phyloP scores from a whole-genome alignment of 768 basidiomycete genomes.

The Mycena pura region DNA sequence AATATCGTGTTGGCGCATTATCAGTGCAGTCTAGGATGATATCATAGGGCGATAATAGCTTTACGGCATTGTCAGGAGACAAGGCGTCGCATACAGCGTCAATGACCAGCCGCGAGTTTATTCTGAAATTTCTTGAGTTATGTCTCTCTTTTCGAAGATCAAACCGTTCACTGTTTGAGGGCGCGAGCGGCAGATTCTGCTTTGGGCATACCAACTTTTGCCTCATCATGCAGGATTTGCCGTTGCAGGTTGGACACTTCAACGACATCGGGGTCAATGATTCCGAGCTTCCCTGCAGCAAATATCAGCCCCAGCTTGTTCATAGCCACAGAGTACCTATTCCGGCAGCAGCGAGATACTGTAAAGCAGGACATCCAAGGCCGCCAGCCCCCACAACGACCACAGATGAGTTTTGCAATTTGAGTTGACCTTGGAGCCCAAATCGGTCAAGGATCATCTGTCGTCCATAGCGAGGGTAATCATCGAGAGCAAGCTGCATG shows the following conservation, averaged over 20 bases:
- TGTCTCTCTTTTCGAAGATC: no score
- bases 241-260: conserved; percentile 91
- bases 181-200: conserved; percentile 81
- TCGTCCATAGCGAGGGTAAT: conserved; percentile 91
- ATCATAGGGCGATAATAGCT: conserved; percentile 67
- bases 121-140: conserved; percentile 49
- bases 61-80: conserved; percentile 66
- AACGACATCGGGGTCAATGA: conserved; percentile 89
- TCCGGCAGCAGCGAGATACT: conserved; percentile 92
- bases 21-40: conserved; percentile 94
- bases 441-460: conserved; percentile 95
- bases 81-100: conserved; percentile 62
- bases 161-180: conserved; percentile 59
- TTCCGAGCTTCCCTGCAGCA: conserved; percentile 76
- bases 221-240: conserved; percentile 86
- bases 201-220: conserved; percentile 79
- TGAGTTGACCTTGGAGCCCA: conserved; percentile 88
- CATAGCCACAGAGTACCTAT: conserved; percentile 64
- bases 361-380: conserved; percentile 93
- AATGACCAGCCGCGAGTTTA: conserved; percentile 75
- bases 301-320: conserved; percentile 11
- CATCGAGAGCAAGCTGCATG: conserved; percentile 54
- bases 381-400: conserved; percentile 95
- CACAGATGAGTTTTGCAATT: conserved; percentile 75
- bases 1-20: conserved; percentile 90